phyloP scores from a whole-genome alignment of 495 filamentous ascomycete species.

The Lasiosphaeriaceae sp. region DNA sequence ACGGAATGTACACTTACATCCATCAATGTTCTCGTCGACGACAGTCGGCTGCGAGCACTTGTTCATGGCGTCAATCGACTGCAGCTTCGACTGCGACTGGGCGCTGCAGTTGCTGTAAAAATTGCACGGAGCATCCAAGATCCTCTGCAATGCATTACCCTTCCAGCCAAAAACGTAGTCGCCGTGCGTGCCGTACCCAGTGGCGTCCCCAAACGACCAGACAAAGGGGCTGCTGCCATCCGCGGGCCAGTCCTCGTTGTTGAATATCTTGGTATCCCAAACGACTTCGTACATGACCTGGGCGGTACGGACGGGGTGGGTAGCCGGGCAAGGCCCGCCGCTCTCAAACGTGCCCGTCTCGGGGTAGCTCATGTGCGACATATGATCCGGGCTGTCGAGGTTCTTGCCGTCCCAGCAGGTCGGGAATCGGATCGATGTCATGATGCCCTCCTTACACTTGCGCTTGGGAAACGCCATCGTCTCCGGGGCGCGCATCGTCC shows the following conservation, averaged over 20 bases:
- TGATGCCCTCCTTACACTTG: slow-evolving; percentile 43
- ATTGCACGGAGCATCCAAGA: slow-evolving; percentile 29
- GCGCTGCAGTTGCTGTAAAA: slow-evolving; percentile 29
- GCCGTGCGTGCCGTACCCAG: slow-evolving; percentile 14
- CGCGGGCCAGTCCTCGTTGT: slow-evolving; percentile 40
- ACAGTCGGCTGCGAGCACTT: slow-evolving; percentile 23
- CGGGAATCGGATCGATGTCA: slow-evolving; percentile 35
- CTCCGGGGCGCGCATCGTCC: slow-evolving; percentile 31
- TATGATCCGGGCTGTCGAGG: slow-evolving; percentile 53
- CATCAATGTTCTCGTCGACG: slow-evolving; percentile 28
- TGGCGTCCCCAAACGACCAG: slow-evolving; percentile 12
- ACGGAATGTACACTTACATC: slow-evolving; percentile 21
- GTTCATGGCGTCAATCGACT: slow-evolving; percentile 27
- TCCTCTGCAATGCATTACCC: slow-evolving; percentile 37
- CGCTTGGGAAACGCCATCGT: slow-evolving; percentile 39
- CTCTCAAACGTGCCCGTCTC: slow-evolving; percentile 33
- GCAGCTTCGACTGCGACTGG: slow-evolving; percentile 17
- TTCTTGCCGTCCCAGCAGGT: slow-evolving; percentile 56
- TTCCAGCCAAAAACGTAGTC: slow-evolving; percentile 31
- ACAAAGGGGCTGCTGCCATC: slow-evolving; percentile 43
- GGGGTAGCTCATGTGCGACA: slow-evolving; percentile 48
- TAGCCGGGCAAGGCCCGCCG: slow-evolving; percentile 41
- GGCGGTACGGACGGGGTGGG: slow-evolving; percentile 44
- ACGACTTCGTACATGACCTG: slow-evolving; percentile 48
- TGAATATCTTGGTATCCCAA: slow-evolving; percentile 48